These are phyloP conservation scores for Raphanus hybrid DNA, from an alignment of 441 rosid genomes.

Conservation along the genomic window DNA sequence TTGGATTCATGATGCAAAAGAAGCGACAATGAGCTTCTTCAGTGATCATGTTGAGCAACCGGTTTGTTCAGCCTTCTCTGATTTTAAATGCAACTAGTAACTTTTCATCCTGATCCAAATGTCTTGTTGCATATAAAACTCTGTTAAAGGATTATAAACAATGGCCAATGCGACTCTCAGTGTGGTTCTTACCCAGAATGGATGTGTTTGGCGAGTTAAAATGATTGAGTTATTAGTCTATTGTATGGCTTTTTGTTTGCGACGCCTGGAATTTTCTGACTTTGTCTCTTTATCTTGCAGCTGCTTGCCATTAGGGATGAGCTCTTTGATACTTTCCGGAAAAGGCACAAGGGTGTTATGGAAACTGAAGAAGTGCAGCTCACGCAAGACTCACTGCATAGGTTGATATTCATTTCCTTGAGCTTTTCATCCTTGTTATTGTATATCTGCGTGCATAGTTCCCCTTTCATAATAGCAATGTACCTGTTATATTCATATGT, in stretches of 20 bases:
- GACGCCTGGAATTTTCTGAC: slow-evolving; percentile 15
- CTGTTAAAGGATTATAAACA: slow-evolving; percentile 5
- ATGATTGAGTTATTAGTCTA: slow-evolving; percentile 7
- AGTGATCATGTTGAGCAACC: slow-evolving; percentile 95
- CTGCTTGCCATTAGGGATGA: slow-evolving; percentile 90
- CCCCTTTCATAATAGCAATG: slow-evolving; percentile 3
- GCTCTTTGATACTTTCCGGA: slow-evolving; percentile 93
- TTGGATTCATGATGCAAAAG: slow-evolving; percentile 84
- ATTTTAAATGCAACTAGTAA: slow-evolving; percentile 6
- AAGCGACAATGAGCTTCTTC: slow-evolving; percentile 72
- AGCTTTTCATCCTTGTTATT: slow-evolving; percentile 13
- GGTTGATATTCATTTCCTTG: slow-evolving; percentile 49
- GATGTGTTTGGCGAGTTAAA: not conserved
- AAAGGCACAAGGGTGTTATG: slow-evolving; percentile 91
- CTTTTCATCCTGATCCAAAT: slow-evolving; percentile 22
- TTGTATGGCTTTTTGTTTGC: slow-evolving; percentile 2
- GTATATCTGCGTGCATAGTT: not conserved
- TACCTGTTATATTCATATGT: slow-evolving; percentile 21
- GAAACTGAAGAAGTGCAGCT: slow-evolving; percentile 86
- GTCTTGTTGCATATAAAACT: slow-evolving; percentile 9
- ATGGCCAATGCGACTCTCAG: slow-evolving; percentile 21
- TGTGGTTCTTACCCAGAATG: not conserved
- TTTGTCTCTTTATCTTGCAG: slow-evolving; percentile 50
- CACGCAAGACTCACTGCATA: slow-evolving; percentile 84
- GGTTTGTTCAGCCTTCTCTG: slow-evolving; percentile 51